Base-by-base conservation (phyloP, 1,284 basidiomycete species). In the Apiotrichum brassicae region DNA sequence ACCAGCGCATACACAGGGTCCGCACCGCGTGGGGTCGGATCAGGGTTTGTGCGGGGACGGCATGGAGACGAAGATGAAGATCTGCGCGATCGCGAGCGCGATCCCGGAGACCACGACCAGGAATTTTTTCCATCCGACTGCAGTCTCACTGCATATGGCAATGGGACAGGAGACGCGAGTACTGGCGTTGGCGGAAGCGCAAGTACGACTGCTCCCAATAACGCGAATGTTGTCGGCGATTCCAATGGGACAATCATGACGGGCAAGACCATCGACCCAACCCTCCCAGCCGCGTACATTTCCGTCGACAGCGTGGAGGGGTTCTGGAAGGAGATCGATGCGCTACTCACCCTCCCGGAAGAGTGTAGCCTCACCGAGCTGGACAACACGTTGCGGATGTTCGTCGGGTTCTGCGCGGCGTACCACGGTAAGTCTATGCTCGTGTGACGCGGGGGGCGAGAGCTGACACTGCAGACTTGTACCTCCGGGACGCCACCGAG, bases 401-500 rank as follows among this genome's bases (percentile, higher is more conserved):
- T 84, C 69, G 74, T 91, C 53, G 78, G 81, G 3, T 78, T 94
- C 38, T 87, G 86, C 60, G 80, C 86, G 16, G 80, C 82, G 26
- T 92, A 91, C 71, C 90, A 93, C 70, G 86, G 90, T 86, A 64
- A 63, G 83, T 77, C 8, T 7, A 30, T 30, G 28, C 28, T 14
- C 7, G 28, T 34, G 33, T 34, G 11, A n/a, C n/a, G n/a, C n/a
- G n/a, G n/a, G n/a, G n/a, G n/a, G n/a, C n/a, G n/a, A 34, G n/a
- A n/a, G 35, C 35, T 20, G 35, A 19, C 37, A 26, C 26, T n/a
- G 18, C 45, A 91, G 88, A 91, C 62, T 79, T 82, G 62, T 94
- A 86, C 70, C 77, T 94, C 25, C 83, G 86, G 54, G 83, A 81
- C 44, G 82, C 82, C 8, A 68, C 83, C n/a, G 87, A 91, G 60